Evolutionary conservation across 2,329 filamentous ascomycete genomes (phyloP).

Genomic region (Fusarium anthophilum): DNA sequence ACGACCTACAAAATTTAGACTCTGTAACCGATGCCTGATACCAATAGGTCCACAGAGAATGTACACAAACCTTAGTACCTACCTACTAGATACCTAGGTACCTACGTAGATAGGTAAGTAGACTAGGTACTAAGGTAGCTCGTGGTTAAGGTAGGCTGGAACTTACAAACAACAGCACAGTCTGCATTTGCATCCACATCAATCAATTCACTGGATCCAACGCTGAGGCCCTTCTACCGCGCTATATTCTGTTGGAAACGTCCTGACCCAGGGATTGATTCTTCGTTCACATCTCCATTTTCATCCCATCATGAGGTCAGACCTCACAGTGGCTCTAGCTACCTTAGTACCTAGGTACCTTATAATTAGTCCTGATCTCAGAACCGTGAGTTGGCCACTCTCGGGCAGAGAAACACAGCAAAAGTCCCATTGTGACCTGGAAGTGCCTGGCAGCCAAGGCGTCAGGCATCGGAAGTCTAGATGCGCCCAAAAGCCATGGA

Average conservation of each 20-base stretch:
- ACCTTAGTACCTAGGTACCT: neutral
- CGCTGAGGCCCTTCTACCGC: slow-evolving; percentile 23
- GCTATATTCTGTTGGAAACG: slow-evolving; percentile 11
- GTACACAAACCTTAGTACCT: neutral
- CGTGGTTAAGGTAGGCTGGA: neutral
- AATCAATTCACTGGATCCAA: neutral
- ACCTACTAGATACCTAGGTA: no score
- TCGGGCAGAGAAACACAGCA: neutral
- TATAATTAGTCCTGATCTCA: neutral
- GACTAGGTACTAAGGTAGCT: neutral
- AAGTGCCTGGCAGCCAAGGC: slow-evolving; percentile 13
- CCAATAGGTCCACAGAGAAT: neutral
- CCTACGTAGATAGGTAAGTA: no score
- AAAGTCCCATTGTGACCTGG: neutral
- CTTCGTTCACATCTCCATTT: neutral
- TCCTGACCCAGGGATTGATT: slow-evolving; percentile 13
- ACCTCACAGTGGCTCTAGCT: slow-evolving; percentile 7
- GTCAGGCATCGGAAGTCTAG: slow-evolving; percentile 16
- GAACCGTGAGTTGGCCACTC: slow-evolving; percentile 10
- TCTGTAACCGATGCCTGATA: slow-evolving; percentile 1
- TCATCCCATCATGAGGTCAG: slow-evolving; percentile 5
- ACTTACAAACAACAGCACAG: neutral
- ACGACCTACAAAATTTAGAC: slow-evolving; percentile 17
- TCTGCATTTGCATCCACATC: neutral
- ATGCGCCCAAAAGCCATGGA: slow-evolving; percentile 14